Evolutionary conservation across 495 filamentous ascomycete genomes (phyloP).

Genomic region (Aspergillus homomorphus): DNA sequence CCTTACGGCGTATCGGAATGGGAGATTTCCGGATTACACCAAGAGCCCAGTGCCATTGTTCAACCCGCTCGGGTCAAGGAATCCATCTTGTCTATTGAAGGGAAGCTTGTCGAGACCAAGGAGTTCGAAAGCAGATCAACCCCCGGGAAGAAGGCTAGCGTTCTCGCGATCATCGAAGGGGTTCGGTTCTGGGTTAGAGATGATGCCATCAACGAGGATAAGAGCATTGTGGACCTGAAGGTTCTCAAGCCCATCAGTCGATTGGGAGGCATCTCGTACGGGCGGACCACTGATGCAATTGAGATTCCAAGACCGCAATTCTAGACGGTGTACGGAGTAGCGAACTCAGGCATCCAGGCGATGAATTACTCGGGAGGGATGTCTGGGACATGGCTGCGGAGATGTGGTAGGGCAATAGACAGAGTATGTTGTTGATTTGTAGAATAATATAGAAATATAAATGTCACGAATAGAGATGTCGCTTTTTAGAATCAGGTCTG

Average conservation of each 20-base stretch:
- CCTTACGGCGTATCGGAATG: constrained; percentile 81
- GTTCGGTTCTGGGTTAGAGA: constrained; percentile 85
- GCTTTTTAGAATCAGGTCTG: no score
- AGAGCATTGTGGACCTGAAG: constrained; percentile 65
- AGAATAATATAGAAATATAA: no score
- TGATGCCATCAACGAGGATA: constrained; percentile 78
- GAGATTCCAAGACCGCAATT: constrained; percentile 68
- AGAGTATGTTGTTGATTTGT: no score
- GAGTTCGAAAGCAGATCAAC: constrained; percentile 70
- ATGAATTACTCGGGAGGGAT: no score
- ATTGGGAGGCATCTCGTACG: constrained; percentile 83
- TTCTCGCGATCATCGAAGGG: constrained; percentile 78
- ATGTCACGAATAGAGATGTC: no score
- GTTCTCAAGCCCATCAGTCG: constrained; percentile 72
- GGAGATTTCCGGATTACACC: constrained; percentile 72
- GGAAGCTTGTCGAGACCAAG: constrained; percentile 65
- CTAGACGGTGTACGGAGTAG: constrained; percentile 11
- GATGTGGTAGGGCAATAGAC: no score
- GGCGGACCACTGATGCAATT: constrained; percentile 62
- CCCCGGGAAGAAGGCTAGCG: constrained; percentile 69
- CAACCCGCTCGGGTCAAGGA: constrained; percentile 73
- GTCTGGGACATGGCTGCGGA: no score
- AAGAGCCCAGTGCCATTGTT: constrained; percentile 64
- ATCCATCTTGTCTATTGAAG: constrained; percentile 78
- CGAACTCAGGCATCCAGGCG: no score